Conservation (phyloP, 202 grass and related monocot species). For the Zoysia matrella region DNA sequence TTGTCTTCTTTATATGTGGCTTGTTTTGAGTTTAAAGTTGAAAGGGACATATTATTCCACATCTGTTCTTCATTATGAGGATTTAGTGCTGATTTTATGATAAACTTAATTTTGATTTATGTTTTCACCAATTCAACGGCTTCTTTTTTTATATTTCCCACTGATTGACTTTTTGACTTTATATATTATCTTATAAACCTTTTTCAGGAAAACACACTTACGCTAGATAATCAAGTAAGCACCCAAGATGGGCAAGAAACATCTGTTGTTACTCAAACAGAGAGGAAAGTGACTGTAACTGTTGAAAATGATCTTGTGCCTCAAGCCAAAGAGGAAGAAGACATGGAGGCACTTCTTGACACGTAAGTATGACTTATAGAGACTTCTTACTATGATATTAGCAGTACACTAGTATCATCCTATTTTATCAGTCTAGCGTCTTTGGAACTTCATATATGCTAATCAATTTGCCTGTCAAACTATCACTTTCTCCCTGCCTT, state of each 20-base stretch:
- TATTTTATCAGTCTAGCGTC: not conserved
- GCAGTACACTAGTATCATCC: not conserved
- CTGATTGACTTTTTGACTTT: constrained; percentile 11
- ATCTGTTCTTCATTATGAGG: not conserved
- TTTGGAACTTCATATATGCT: not conserved
- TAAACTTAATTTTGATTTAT: not conserved
- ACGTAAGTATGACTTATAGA: constrained; percentile 60
- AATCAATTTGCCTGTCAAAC: not conserved
- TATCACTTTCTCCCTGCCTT: not conserved
- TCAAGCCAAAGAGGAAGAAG: constrained; percentile 98
- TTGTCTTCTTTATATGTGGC: not conserved
- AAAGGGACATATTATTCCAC: not conserved
- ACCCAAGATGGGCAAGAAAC: constrained; percentile 68
- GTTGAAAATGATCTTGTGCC: constrained; percentile 97
- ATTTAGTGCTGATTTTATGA: constrained; percentile 3
- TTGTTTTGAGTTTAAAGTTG: constrained; percentile 15
- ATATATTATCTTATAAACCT: constrained; percentile 38
- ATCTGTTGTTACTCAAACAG: constrained; percentile 63
- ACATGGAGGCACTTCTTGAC: constrained; percentile 98
- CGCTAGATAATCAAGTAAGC: constrained; percentile 63
- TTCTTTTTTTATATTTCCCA: not conserved
- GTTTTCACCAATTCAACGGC: constrained; percentile 4
- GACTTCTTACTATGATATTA: not conserved
- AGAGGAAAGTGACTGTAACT: constrained; percentile 86
- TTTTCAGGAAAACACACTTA: constrained; percentile 87